Conservation (phyloP, 495 filamentous ascomycete genomes). For the Chaetomium fimeti region DNA sequence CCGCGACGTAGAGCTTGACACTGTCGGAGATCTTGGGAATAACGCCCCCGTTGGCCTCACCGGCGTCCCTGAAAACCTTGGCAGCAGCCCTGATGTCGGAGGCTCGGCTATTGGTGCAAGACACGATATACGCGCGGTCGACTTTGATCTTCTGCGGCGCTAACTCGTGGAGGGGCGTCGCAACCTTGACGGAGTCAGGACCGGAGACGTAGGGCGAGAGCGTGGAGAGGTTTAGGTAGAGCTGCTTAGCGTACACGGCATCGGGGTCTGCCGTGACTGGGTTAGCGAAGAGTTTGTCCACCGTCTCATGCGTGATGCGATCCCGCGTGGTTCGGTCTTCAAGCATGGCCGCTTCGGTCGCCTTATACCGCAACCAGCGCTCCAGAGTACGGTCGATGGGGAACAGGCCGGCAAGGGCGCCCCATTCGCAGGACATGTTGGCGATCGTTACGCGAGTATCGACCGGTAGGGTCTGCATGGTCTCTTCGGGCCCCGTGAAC, state of each 20-base stretch:
- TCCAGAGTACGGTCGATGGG: constrained; percentile 74
- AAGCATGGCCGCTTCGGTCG: constrained; percentile 61
- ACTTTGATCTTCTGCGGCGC: constrained; percentile 69
- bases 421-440: constrained; percentile 98
- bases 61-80: constrained; percentile 79
- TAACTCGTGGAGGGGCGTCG: constrained; percentile 75
- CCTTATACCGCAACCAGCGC: constrained; percentile 76
- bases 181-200: constrained; percentile 87
- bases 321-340: constrained; percentile 44
- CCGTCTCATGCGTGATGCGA: constrained; percentile 59
- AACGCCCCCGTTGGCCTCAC: constrained; percentile 47
- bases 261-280: constrained; percentile 68
- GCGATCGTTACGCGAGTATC: constrained; percentile 81
- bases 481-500: constrained; percentile 77
- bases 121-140: constrained; percentile 86
- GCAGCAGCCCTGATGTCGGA: constrained; percentile 84
- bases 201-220: constrained; percentile 86
- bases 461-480: constrained; percentile 69
- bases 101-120: constrained; percentile 83
- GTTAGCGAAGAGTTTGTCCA: constrained; percentile 71
- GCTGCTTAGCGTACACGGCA: constrained; percentile 77
- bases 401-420: constrained; percentile 72
- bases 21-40: constrained; percentile 71
- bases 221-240: constrained; percentile 75
- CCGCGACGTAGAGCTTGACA: constrained; percentile 89